A percentile compares a stretch with the other conserved stretches of the same genome.
Evolutionary conservation across 108 stramenopile species (phyloP).

Genomic region (Hondaea fermentalgiana): DNA sequence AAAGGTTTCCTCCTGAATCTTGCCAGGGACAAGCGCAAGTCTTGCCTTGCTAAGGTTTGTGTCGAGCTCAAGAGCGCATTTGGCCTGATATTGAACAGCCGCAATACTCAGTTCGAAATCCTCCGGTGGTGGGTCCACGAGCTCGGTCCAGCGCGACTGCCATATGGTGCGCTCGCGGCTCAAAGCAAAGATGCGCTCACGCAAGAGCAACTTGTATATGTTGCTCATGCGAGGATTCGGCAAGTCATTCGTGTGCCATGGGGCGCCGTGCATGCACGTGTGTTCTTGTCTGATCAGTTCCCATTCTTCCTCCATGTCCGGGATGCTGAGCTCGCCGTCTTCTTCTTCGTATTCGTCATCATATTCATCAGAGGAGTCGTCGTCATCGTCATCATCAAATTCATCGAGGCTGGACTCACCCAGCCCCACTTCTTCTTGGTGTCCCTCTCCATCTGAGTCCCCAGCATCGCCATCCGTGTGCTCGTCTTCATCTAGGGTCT

Average conservation of each 20-base stretch:
- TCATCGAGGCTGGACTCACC: background rate
- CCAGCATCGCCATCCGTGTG: background rate
- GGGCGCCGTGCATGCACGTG: background rate
- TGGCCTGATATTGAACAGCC: background rate
- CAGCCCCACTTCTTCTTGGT: background rate
- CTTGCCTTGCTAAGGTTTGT: background rate
- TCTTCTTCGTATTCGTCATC: background rate
- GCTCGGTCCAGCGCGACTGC: background rate
- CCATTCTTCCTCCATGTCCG: background rate
- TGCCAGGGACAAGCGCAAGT: background rate
- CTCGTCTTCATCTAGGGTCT: too few species aligned
- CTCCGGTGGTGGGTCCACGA: background rate
- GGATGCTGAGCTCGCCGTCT: background rate
- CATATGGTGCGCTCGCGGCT: background rate
- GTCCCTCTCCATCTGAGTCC: background rate
- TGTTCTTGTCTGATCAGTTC: background rate
- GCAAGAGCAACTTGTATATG: background rate
- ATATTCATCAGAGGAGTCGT: background rate
- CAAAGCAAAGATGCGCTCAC: background rate
- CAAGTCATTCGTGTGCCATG: background rate
- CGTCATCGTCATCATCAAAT: background rate
- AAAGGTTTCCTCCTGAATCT: background rate
- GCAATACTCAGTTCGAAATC: background rate
- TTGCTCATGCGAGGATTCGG: background rate
- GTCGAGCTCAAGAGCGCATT: background rate